Conservation (phyloP, 345 rosid species). For the Reutealis trisperma region DNA sequence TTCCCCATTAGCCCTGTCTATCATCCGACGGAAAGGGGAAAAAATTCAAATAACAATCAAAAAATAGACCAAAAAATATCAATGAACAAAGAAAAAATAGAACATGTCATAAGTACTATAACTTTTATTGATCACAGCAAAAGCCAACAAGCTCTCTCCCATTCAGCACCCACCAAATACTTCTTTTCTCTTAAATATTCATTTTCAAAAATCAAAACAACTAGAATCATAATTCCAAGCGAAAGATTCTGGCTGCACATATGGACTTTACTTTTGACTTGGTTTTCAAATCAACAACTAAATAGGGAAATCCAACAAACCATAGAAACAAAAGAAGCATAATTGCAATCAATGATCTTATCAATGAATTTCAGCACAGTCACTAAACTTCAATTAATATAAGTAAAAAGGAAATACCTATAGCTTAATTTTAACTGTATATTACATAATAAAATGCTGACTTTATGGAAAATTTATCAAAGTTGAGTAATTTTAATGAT, state of each 20-base stretch:
- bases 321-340: neutral
- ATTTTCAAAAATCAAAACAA: too few relatives aligned
- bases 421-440: too few relatives aligned
- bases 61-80: neutral
- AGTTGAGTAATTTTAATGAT: too few relatives aligned
- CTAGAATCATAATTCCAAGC: too few relatives aligned
- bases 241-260: neutral
- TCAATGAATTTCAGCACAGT: too few relatives aligned
- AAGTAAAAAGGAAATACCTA: too few relatives aligned
- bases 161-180: neutral
- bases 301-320: neutral
- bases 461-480: too few relatives aligned
- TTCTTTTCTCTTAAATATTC: too few relatives aligned
- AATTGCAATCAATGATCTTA: too few relatives aligned
- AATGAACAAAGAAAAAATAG: neutral
- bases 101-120: neutral
- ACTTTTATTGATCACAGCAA: neutral
- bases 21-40: conserved; percentile 9
- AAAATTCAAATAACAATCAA: neutral
- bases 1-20: conserved; percentile 90
- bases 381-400: too few relatives aligned
- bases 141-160: neutral
- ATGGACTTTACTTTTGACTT: neutral
- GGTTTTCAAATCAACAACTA: neutral
- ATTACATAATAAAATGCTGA: too few relatives aligned